phyloP scores from a whole-genome alignment of 1,284 basidiomycete genomes.

The Pascua guehoae region DNA sequence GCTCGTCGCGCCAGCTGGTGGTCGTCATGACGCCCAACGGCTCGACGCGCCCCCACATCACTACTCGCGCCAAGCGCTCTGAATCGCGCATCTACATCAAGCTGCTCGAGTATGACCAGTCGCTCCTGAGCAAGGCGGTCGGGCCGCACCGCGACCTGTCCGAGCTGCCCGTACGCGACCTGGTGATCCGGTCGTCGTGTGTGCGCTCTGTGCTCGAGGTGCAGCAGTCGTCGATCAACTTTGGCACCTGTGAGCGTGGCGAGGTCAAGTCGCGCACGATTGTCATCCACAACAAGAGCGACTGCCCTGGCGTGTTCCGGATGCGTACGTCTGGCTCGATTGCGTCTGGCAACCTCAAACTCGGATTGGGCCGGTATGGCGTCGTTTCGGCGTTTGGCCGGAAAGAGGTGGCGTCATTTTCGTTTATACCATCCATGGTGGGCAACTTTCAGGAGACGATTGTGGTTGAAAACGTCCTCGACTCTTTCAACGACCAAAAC shows the following conservation, averaged over 20 bases:
- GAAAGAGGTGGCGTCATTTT: conserved; percentile 51
- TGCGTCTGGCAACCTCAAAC: conserved; percentile 53
- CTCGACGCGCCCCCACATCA: conserved; percentile 51
- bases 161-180: conserved; percentile 53
- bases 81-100: conserved; percentile 53
- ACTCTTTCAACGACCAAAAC: conserved; percentile 51
- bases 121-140: conserved; percentile 18
- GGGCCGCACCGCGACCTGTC: conserved; percentile 27
- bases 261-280: conserved; percentile 53
- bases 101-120: conserved; percentile 50
- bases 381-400: conserved; percentile 54
- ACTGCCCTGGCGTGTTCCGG: conserved; percentile 53
- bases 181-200: conserved; percentile 51
- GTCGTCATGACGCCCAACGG: conserved; percentile 53
- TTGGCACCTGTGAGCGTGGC: conserved; percentile 54
- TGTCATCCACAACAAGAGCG: conserved; percentile 52
- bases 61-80: conserved; percentile 50
- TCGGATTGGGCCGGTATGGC: conserved; percentile 53
- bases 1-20: conserved; percentile 46
- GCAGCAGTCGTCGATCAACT: conserved; percentile 55
- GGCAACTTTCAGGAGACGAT: conserved; percentile 54
- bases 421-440: conserved; percentile 50
- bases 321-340: conserved; percentile 55
- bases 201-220: conserved; percentile 53
- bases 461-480: conserved; percentile 53